Base-by-base conservation (phyloP, 2,329 filamentous ascomycete genomes). In the Colletotrichum sp. region DNA sequence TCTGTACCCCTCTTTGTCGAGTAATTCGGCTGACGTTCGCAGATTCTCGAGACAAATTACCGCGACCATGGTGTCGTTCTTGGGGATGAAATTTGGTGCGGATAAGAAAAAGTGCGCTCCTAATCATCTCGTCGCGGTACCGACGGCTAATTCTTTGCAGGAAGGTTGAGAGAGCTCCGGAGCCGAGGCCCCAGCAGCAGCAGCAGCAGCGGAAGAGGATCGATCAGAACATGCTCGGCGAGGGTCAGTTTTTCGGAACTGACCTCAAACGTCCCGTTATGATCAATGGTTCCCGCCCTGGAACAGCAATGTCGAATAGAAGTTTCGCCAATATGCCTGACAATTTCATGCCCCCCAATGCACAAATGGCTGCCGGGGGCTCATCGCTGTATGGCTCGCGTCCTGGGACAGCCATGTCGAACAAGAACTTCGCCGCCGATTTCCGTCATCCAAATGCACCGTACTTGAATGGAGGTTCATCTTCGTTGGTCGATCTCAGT, bases 41-140 rank as follows among this genome's bases (percentile, higher is more conserved):
- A 76, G 71, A 26, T 26, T 75, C 28, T 66, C 65, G 60, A 77
- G 71, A 76, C 62, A 55, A 30, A 75, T 28, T 32, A 30, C 60
- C 72, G 66, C 72, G 32, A 82, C 18, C 63, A 92, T 92, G 90
- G 90, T 92, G 26, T 91, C 90, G 4, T 90, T 92, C 78, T 91
- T 92, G 78, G 90, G 90, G 66, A 83, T 92, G 80, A 91, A 88
- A 81, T 85, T 91, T 76, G 89, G 89, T 66, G 86, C 86, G 79
- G 89, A 90, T 77, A 91, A 88, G 84, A 92, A 91, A 83, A 91
- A 90, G 87, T 88, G 72, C 36, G 75, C 49, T 36, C 13, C 26
- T 10, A 18, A 52, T 32, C 24, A 24, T 39, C 55, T 30, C 24
- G 52, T 21, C 8, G 8, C 16, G 13, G 59, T 21, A 8, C 6